Conservation (phyloP, 2,329 filamentous ascomycete genomes). For the Fusarium albidum region DNA sequence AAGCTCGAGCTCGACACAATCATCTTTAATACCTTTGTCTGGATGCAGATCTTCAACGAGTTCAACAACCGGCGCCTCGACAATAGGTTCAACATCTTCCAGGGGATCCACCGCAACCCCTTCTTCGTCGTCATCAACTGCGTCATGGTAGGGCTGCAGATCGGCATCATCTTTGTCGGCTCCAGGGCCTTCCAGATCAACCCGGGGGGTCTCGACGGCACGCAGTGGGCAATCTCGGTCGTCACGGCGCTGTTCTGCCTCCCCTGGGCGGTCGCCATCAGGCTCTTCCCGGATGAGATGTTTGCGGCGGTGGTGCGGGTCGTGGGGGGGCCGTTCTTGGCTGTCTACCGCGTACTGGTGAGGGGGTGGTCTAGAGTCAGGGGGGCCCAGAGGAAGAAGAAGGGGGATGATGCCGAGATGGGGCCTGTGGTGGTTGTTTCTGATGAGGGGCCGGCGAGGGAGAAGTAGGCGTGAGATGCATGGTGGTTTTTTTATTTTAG, state of each 20-base stretch:
- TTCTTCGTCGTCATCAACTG: constrained; percentile 66
- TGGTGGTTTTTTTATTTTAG: no score
- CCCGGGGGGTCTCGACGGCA: constrained; percentile 16
- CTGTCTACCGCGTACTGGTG: constrained; percentile 1
- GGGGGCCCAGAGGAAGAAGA: not conserved
- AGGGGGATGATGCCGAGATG: no score
- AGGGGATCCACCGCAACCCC: constrained; percentile 62
- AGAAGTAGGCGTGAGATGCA: no score
- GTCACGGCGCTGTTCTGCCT: constrained; percentile 55
- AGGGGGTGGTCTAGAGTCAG: constrained; percentile 1
- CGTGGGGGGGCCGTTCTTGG: constrained; percentile 2
- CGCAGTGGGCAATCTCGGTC: constrained; percentile 22
- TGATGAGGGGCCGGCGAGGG: no score
- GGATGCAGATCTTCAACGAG: constrained; percentile 76
- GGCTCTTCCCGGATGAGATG: constrained; percentile 57
- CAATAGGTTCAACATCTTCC: constrained; percentile 69
- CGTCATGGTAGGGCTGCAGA: constrained; percentile 65
- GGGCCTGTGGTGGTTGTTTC: no score
- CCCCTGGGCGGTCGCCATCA: constrained; percentile 58
- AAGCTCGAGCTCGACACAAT: constrained; percentile 59
- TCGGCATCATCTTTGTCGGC: constrained; percentile 66
- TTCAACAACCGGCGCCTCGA: constrained; percentile 70
- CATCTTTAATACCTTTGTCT: constrained; percentile 73
- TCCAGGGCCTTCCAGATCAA: constrained; percentile 3
- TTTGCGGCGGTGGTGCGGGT: constrained; percentile 8